Evolutionary conservation across 1,284 basidiomycete genomes (phyloP).

Genomic region (Schizopora paradoxa): DNA sequence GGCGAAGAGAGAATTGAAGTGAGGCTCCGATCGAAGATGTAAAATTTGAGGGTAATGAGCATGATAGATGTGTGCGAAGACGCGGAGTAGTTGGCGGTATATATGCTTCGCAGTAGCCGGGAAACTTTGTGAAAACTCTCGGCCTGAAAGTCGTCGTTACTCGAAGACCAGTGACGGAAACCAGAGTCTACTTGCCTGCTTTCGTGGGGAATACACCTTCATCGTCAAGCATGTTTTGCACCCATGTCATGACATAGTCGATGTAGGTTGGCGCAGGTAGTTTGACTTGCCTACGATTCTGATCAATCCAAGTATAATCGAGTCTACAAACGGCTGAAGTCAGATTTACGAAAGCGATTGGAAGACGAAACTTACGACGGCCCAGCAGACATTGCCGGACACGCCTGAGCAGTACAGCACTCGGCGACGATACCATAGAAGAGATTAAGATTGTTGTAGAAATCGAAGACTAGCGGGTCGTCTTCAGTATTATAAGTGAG

Average conservation of each 20-base stretch:
- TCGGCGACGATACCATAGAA: constrained; percentile 96
- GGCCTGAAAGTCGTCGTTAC: constrained; percentile 43
- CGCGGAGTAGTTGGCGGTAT: constrained; percentile 93
- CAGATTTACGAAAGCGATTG: constrained; percentile 6
- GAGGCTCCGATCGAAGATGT: constrained; percentile 91
- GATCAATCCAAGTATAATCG: constrained; percentile 98
- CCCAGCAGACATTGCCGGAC: constrained; percentile 93
- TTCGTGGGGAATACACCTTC: constrained; percentile 94
- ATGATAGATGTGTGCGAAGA: constrained; percentile 98
- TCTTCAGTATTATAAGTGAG: constrained; percentile 2
- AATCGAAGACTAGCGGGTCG: constrained; percentile 76
- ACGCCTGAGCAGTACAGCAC: constrained; percentile 86
- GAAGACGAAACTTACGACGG: constrained; percentile 53
- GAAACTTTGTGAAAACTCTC: constrained; percentile 87
- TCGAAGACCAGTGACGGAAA: not conserved
- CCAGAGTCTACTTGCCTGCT: constrained; percentile 52
- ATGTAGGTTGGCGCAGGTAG: constrained; percentile 96
- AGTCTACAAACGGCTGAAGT: constrained; percentile 46
- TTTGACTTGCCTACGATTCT: constrained; percentile 89
- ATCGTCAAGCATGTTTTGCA: constrained; percentile 91
- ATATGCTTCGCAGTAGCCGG: constrained; percentile 93
- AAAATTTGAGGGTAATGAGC: constrained; percentile 91
- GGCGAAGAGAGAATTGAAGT: constrained; percentile 97
- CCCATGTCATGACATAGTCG: constrained; percentile 99
- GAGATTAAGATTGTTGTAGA: constrained; percentile 95